These are phyloP conservation scores for Debaryomyces nepalensis DNA, from an alignment of 1,139 yeast species.

Conservation along the genomic window DNA sequence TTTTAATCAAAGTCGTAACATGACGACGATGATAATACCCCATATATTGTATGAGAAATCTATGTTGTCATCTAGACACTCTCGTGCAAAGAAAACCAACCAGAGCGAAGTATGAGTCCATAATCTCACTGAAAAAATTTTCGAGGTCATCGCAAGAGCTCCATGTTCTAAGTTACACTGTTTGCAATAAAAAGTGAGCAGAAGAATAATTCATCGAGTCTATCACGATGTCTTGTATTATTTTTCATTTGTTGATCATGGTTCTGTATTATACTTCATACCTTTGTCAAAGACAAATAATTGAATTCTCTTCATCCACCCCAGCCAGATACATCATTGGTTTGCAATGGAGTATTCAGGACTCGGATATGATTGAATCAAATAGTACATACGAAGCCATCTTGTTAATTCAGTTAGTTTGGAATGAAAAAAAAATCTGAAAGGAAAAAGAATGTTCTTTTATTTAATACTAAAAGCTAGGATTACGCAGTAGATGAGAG, in stretches of 20 bases:
- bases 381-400: constrained; percentile 11
- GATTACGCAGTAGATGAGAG: background rate
- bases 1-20: constrained; percentile 11
- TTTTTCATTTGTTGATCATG: too few species aligned
- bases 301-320: constrained; percentile 10
- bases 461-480: constrained; percentile 4
- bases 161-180: background rate
- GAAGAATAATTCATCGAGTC: too few species aligned
- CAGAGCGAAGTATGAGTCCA: constrained; percentile 3
- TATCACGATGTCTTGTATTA: too few species aligned
- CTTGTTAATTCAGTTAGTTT: constrained; percentile 3
- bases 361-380: constrained; percentile 6
- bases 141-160: constrained; percentile 1
- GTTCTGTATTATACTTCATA: constrained; percentile 5
- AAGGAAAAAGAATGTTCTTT: constrained; percentile 1
- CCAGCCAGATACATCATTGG: constrained; percentile 6
- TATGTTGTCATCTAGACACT: background rate
- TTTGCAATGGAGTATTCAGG: constrained; percentile 2
- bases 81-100: constrained; percentile 2
- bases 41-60: constrained; percentile 2
- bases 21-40: constrained; percentile 7
- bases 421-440: background rate
- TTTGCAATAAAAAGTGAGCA: too few species aligned
- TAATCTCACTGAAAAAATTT: background rate
- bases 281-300: constrained; percentile 10